phyloP scores from a whole-genome alignment of 371 early-diverging fungal species.

The Dipsacomyces acuminosporus region DNA sequence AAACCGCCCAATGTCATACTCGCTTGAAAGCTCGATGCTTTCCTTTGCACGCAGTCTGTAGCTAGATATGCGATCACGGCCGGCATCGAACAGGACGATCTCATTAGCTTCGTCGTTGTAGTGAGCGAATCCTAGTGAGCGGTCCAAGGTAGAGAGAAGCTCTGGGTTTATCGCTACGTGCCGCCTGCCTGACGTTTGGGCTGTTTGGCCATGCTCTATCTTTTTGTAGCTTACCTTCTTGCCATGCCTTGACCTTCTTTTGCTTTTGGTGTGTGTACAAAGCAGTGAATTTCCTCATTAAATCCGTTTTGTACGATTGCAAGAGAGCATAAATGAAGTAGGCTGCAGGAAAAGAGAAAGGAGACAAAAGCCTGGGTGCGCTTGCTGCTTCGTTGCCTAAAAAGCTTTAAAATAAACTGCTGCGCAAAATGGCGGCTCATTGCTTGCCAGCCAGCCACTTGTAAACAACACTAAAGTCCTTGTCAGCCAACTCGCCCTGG shows the following conservation, averaged over 20 bases:
- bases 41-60: constrained; percentile 36
- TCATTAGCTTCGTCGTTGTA: constrained; percentile 25
- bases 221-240: too few relatives aligned
- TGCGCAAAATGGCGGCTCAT: not conserved
- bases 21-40: constrained; percentile 17
- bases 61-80: constrained; percentile 24
- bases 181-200: too few relatives aligned
- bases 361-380: not conserved
- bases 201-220: too few relatives aligned
- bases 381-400: too few relatives aligned
- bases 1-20: constrained; percentile 37
- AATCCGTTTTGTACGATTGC: too few relatives aligned
- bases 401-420: too few relatives aligned
- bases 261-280: constrained; percentile 43
- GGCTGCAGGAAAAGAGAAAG: not conserved
- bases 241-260: constrained; percentile 46
- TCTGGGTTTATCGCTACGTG: too few relatives aligned
- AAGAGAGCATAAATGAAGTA: not conserved
- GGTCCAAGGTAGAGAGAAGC: too few relatives aligned
- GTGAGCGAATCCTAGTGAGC: constrained; percentile 15
- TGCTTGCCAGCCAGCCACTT: constrained; percentile 53
- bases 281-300: constrained; percentile 34
- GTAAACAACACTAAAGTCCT: constrained; percentile 77
- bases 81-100: constrained; percentile 19
- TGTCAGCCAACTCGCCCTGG: constrained; percentile 53